A percentile compares a stretch with the other conserved stretches of the same genome.
Evolutionary conservation across 176 grass and related monocot species (phyloP).

Genomic region (Poa annua): DNA sequence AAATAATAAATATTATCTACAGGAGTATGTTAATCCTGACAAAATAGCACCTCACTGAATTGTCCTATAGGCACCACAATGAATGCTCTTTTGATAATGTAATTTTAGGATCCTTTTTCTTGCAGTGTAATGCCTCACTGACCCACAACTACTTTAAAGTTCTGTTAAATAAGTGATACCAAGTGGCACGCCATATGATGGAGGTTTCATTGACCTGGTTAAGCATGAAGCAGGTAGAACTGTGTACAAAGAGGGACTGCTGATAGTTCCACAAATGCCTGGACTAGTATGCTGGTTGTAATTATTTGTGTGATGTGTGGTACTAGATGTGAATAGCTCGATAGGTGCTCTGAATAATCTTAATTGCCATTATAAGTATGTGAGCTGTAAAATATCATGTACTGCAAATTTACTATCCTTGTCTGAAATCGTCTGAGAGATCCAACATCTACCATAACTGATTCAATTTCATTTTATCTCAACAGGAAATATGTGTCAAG

Average conservation of each 20-base stretch:
- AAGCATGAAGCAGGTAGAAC: not conserved
- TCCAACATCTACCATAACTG: not conserved
- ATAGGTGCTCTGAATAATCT: conserved; percentile 22
- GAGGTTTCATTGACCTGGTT: conserved; percentile 25
- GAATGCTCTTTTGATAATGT: not conserved
- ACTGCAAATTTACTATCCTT: conserved; percentile 22
- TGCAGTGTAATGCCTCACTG: conserved; percentile 25
- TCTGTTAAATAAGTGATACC: conserved; percentile 25
- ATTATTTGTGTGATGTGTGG: not conserved
- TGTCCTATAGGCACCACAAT: not conserved
- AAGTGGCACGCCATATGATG: conserved; percentile 10
- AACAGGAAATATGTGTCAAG: conserved; percentile 88
- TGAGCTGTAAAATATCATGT: conserved; percentile 20
- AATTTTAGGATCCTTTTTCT: not conserved
- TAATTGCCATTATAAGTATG: conserved; percentile 3
- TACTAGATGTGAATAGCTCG: conserved; percentile 20
- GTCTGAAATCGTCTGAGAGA: conserved; percentile 1
- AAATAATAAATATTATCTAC: conserved; percentile 8
- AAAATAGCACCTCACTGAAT: not conserved
- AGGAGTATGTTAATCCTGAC: conserved; percentile 31
- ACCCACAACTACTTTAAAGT: conserved; percentile 5
- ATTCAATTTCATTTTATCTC: conserved; percentile 13
- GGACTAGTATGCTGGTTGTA: not conserved
- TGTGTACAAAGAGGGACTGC: not conserved
- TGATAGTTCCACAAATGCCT: not conserved